Evolutionary conservation across 192 early-diverging fungal genomes (phyloP).

Genomic region (Pecoramyces ruminantium): DNA sequence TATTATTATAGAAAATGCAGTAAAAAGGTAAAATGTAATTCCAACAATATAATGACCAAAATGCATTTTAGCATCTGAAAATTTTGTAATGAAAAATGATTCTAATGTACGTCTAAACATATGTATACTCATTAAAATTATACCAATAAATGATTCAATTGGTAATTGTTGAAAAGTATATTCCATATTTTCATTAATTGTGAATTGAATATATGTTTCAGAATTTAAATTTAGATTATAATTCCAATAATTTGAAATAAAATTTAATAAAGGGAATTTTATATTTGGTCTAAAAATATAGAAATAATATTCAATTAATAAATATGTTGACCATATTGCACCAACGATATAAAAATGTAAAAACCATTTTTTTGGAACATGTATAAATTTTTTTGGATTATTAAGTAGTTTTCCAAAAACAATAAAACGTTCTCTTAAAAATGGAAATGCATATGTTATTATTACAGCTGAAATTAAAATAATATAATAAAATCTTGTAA

Average conservation of each 20-base stretch:
- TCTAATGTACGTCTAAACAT: constrained; percentile 1
- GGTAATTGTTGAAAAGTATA: background rate
- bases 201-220: background rate
- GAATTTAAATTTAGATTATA: background rate
- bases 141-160: background rate
- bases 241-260: background rate
- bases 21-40: constrained; percentile 2
- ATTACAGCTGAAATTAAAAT: background rate
- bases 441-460: background rate
- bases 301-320: background rate
- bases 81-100: background rate
- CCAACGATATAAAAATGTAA: constrained; percentile 4
- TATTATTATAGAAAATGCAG: background rate
- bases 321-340: background rate
- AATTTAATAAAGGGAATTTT: background rate
- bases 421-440: background rate
- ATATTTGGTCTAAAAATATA: background rate
- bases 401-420: background rate
- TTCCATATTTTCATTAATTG: background rate
- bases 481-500: background rate
- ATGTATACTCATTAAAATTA: constrained; percentile 1
- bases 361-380: constrained; percentile 5
- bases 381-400: background rate
- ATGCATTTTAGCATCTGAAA: constrained; percentile 4
- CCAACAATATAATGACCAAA: constrained; percentile 4